Evolutionary conservation across 257 asterid species (phyloP).

Genomic region (Solanum phureja): DNA sequence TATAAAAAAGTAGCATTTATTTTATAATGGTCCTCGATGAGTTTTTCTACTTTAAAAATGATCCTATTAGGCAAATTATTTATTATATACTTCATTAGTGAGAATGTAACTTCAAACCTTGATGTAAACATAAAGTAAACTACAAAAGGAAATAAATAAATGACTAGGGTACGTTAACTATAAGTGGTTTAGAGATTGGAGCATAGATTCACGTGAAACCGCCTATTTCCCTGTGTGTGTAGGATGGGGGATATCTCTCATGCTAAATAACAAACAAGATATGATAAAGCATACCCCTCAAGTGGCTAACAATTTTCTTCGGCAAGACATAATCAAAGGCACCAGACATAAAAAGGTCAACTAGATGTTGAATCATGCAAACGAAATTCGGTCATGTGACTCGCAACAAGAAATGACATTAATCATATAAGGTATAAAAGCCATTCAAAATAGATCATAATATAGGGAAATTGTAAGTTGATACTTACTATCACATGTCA

Average conservation of each 20-base stretch:
- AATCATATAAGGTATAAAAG: conserved; percentile 14
- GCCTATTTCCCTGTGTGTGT: neutral
- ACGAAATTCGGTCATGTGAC: conserved; percentile 16
- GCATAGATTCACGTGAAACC: neutral
- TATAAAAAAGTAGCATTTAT: too few species aligned
- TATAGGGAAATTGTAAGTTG: neutral
- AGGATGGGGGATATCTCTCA: neutral
- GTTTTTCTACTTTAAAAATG: too few species aligned
- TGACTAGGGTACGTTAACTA: neutral
- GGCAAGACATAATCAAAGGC: conserved; percentile 25
- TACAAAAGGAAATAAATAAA: too few species aligned
- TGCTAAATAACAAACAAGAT: neutral
- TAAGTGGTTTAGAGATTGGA: neutral
- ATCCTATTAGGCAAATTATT: too few species aligned
- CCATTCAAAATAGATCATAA: neutral
- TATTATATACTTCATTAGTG: too few species aligned
- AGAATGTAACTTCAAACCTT: too few species aligned
- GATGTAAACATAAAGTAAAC: too few species aligned
- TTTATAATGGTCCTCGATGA: too few species aligned
- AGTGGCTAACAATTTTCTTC: conserved; percentile 30
- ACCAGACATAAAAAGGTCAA: conserved; percentile 24
- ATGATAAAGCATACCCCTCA: conserved; percentile 59
- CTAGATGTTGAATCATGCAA: conserved; percentile 37
- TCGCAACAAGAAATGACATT: conserved; percentile 18
- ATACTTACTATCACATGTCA: conserved; percentile 34